Evolutionary conservation across 306 rosid genomes (phyloP), one percentile per base, ranked within the genome.

Genomic region (Sicyos baderoa): DNA sequence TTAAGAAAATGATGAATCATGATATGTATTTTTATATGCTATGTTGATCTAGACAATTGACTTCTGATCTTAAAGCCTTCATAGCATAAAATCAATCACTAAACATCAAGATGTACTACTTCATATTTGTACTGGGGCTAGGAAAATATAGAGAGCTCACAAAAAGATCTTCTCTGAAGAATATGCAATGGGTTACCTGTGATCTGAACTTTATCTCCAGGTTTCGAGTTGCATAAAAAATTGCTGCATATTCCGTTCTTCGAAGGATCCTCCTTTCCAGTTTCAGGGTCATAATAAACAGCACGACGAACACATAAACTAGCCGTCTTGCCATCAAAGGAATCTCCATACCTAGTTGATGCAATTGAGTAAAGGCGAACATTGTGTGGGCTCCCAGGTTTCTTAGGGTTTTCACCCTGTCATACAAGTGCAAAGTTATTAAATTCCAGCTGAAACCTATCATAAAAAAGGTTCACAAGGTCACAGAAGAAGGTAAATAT

Each of bases 301-400:
- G 99, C 97, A 72, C 97, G 97, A 5, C 99, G 96, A 48, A 93
- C 97, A 47, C 99, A 93, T 69, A 93, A 85, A 76, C 99, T 93
- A 68, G 96, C 92, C 57, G 99, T 93, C 79, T 80, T 90, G 40
- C 99, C 97, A 80, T 93, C 94, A 62, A 90, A 90, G 74, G 2
- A 59, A 70, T 93, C 99, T 71, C 99, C 99, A 82, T 86, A 93
- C 87, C 99, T 85, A 35, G 99, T 21, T 51, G 99, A 93, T 66
- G 99, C 99, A 79, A 93, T 93, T 8, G 99, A 90, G 83, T 93
- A 93, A 16, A 93, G 85, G 17, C 99, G 87, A 57, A 93, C 99
- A 82, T 88, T 93, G 60, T 93, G 71, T 4, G 91, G 95, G 54
- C n/a, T 19, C 51, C 99, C 96, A 0, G 96, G 90, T 84, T 93